A percentile compares a stretch with the other conserved stretches of the same genome.
These are phyloP conservation scores for Pestalotiopsis sp. DNA, from an alignment of 2,329 filamentous ascomycete genomes.

Conservation along the genomic window DNA sequence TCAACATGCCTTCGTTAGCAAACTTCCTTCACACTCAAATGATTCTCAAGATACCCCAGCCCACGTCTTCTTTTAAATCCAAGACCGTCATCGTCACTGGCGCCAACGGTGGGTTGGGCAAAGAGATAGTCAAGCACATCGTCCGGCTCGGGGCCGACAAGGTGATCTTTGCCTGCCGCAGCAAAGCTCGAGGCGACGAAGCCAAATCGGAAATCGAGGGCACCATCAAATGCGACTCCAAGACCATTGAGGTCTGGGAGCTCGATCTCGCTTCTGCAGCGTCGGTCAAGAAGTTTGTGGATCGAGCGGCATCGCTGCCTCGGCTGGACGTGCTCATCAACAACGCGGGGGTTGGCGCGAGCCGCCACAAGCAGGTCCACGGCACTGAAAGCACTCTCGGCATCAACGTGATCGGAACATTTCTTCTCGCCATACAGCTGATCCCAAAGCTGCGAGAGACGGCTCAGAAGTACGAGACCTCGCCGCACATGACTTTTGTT, in stretches of 20 bases:
- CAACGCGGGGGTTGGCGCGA: slow-evolving; percentile 44
- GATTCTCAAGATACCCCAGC: slow-evolving; percentile 17
- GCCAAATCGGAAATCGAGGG: background rate
- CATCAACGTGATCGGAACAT: slow-evolving; percentile 33
- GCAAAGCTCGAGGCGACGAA: slow-evolving; percentile 18
- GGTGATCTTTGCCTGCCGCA: slow-evolving; percentile 42
- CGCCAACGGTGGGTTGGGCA: slow-evolving; percentile 1
- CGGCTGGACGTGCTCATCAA: slow-evolving; percentile 46
- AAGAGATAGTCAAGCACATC: slow-evolving; percentile 24
- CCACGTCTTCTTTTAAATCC: background rate
- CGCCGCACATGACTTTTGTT: slow-evolving; percentile 20
- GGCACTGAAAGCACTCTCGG: slow-evolving; percentile 52
- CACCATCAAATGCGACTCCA: background rate
- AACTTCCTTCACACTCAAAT: slow-evolving; percentile 21
- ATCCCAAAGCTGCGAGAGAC: slow-evolving; percentile 32
- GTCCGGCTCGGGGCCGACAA: slow-evolving; percentile 32
- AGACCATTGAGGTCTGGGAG: slow-evolving; percentile 42
- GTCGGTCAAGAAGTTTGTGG: slow-evolving; percentile 42
- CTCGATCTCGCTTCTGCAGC: slow-evolving; percentile 43
- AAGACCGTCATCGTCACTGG: slow-evolving; percentile 7
- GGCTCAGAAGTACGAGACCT: slow-evolving; percentile 9
- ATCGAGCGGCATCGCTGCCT: slow-evolving; percentile 32
- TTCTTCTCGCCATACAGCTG: slow-evolving; percentile 30
- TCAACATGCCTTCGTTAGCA: slow-evolving; percentile 16
- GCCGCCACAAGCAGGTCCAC: slow-evolving; percentile 38